phyloP scores from a whole-genome alignment of 2,329 filamentous ascomycete species.

The Pseudocercospora vitis region DNA sequence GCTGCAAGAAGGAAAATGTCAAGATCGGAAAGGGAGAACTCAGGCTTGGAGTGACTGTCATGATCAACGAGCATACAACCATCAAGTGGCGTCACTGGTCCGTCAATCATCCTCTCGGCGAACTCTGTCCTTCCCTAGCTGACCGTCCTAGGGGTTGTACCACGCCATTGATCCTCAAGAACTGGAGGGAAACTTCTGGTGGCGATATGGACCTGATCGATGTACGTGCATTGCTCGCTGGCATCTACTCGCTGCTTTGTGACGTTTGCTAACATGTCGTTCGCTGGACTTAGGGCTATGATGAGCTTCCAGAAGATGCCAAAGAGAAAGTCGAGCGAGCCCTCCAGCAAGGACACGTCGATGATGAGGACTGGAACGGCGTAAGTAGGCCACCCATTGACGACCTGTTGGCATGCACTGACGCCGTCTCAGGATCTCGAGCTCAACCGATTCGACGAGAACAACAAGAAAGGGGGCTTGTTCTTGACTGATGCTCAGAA shows the following conservation, averaged over 20 bases:
- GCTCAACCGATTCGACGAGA: conserved; percentile 67
- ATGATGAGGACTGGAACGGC: conserved; percentile 82
- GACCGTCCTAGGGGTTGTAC: conserved; percentile 73
- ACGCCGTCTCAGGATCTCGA: conserved; percentile 63
- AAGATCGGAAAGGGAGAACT: conserved; percentile 81
- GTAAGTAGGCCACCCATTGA: conserved; percentile 56
- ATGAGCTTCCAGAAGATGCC: conserved; percentile 67
- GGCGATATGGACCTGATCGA: conserved; percentile 69
- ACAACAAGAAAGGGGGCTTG: conserved; percentile 36
- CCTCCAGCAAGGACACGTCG: conserved; percentile 75
- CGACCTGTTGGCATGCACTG: conserved; percentile 24
- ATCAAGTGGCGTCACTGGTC: conserved; percentile 90
- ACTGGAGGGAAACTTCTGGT: conserved; percentile 60
- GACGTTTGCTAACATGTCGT: too few species aligned
- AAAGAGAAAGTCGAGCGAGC: conserved; percentile 74
- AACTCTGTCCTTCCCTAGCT: conserved; percentile 13
- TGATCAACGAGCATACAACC: conserved; percentile 58
- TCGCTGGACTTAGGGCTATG: too few species aligned
- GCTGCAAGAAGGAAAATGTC: conserved; percentile 67
- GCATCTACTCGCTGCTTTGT: too few species aligned
- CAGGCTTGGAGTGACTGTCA: conserved; percentile 73
- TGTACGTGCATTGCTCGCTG: too few species aligned
- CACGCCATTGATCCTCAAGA: conserved; percentile 70
- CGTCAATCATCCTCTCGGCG: conserved; percentile 31
- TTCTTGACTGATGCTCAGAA: conserved; percentile 38